Conservation (phyloP, 192 early-diverging fungal species). For the Podila clonocystis region DNA sequence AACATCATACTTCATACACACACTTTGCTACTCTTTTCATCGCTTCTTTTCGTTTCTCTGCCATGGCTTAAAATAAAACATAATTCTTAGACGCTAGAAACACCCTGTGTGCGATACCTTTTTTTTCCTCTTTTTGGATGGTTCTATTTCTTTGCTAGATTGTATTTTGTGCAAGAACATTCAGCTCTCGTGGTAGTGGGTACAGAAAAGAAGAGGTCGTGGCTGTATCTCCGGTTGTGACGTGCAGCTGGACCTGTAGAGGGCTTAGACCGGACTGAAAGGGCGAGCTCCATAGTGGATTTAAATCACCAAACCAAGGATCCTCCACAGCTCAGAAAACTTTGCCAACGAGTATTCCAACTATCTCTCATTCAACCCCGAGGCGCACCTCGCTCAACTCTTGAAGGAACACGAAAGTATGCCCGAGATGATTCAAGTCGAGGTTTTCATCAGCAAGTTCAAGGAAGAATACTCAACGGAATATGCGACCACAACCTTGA, state of each 20-base stretch:
- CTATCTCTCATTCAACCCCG: conserved; percentile 16
- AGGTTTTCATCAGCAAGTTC: conserved; percentile 24
- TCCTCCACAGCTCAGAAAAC: too few relatives aligned
- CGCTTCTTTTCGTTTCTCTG: not conserved
- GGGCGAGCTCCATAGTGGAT: too few relatives aligned
- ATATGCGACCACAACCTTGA: conserved; percentile 46
- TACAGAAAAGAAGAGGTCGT: too few relatives aligned
- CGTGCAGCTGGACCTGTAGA: too few relatives aligned
- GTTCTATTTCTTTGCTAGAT: not conserved
- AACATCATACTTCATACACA: not conserved
- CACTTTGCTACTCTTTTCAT: not conserved
- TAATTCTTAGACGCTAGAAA: not conserved
- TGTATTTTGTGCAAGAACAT: not conserved
- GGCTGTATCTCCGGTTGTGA: too few relatives aligned
- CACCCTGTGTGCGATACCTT: not conserved
- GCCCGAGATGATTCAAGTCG: conserved; percentile 16
- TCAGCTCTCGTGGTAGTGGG: too few relatives aligned
- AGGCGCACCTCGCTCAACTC: conserved; percentile 20
- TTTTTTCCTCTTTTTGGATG: not conserved
- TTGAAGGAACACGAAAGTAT: conserved; percentile 13
- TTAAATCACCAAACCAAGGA: too few relatives aligned
- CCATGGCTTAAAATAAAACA: not conserved
- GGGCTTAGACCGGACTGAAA: too few relatives aligned
- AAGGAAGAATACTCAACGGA: conserved; percentile 37
- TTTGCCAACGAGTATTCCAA: conserved; percentile 29